Evolutionary conservation across 2,329 filamentous ascomycete species (phyloP), one percentile per base, ranked within the genome.

Genomic region (Nothophoma quercina): DNA sequence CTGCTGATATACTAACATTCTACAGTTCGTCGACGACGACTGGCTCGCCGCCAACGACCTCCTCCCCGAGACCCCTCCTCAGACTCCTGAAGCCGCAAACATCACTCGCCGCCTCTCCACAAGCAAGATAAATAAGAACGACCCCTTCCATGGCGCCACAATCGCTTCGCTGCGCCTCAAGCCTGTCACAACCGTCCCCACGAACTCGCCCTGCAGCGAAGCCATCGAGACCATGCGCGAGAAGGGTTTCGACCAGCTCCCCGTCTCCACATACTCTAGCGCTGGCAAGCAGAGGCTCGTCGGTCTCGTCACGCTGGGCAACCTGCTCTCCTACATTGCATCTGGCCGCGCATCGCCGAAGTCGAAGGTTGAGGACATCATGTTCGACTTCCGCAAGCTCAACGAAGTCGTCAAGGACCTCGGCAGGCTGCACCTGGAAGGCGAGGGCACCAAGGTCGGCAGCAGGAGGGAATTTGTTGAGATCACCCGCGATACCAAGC

Each of bases 151-250:
- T 34, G 86, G 86, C 50, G 91, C 89, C 33, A 96, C 90, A 32
- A 88, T 99, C 65, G 84, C 86, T 32, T 85, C 88, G 25, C 86
- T 99, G 13, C 87, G 93, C 56, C 83, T 99, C 53, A 99, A 97
- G 79, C 95, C 95, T 28, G 90, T 99, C 52, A 96, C 92, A 21
- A 96, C 93, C 7, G 85, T 99, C 47, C 79, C 87, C 19, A 82
- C 87, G 22, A 82, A 83, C 45, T 88, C 88, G 25, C 77, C 85
- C 2, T 96, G 93, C 77, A 84, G 90, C 58, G 90, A 93, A 62
- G 95, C 96, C 45, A 92, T 98, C 61, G 95, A 99, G 79, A 93
- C 90, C 56, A 98, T 99, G 95, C 91, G 93, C 63, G 95, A 99
- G 70, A 96, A 95, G 79, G 91, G 92, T 58, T 99, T 97, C 74